A percentile compares a stretch with the other conserved stretches of the same genome.
These are phyloP conservation scores for Penicillium cinerascens DNA, from an alignment of 495 filamentous ascomycete species.

Conservation along the genomic window DNA sequence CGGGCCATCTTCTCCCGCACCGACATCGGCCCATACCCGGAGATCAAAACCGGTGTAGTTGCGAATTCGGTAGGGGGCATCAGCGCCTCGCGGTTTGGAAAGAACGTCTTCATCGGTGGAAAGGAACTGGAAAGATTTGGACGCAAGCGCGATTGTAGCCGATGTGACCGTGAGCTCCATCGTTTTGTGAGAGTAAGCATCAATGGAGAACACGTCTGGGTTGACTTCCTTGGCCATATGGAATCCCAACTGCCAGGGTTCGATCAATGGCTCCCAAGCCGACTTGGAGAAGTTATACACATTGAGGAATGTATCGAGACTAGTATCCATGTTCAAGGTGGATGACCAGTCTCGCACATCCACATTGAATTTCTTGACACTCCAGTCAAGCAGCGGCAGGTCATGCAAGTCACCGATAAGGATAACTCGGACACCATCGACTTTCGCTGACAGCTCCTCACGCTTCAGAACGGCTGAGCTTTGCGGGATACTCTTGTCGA, in stretches of 20 bases:
- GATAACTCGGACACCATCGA: slow-evolving; percentile 88
- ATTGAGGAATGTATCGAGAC: slow-evolving; percentile 88
- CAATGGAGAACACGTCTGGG: slow-evolving; percentile 74
- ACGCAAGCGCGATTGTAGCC: slow-evolving; percentile 86
- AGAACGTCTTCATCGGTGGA: slow-evolving; percentile 87
- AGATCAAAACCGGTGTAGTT: slow-evolving; percentile 95
- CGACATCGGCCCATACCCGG: slow-evolving; percentile 72
- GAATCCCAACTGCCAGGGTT: slow-evolving; percentile 93
- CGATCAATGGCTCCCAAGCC: slow-evolving; percentile 93
- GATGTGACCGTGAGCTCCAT: slow-evolving; percentile 92
- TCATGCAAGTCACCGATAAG: slow-evolving; percentile 95
- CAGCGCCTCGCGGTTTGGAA: slow-evolving; percentile 85
- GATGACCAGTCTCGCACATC: slow-evolving; percentile 87
- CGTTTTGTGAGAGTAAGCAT: slow-evolving; percentile 80
- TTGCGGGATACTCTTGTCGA: slow-evolving; percentile 20
- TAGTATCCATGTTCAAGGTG: slow-evolving; percentile 80
- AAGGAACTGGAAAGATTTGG: slow-evolving; percentile 89
- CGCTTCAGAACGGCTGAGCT: slow-evolving; percentile 62
- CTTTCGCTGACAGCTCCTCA: slow-evolving; percentile 77
- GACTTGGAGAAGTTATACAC: slow-evolving; percentile 99
- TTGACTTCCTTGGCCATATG: slow-evolving; percentile 77
- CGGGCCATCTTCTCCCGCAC: slow-evolving; percentile 56
- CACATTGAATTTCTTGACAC: slow-evolving; percentile 83
- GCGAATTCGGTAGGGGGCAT: slow-evolving; percentile 88
- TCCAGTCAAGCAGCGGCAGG: slow-evolving; percentile 88